These are phyloP conservation scores for Anthracocystis setariae DNA, from an alignment of 1,284 basidiomycete genomes.

Conservation along the genomic window DNA sequence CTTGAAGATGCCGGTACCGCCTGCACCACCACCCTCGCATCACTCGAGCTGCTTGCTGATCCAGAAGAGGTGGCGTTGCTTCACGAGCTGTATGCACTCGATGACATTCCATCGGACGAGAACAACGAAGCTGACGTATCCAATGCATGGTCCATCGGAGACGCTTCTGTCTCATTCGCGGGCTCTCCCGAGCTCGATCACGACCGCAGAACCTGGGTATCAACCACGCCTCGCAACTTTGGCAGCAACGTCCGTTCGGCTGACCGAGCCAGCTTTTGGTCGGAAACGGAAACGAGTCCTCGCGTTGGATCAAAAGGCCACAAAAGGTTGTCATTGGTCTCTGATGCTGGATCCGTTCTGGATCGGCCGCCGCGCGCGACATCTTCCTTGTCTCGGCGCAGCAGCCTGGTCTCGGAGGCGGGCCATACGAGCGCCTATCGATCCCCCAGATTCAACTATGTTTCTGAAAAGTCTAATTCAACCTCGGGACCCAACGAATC, in stretches of 20 bases:
- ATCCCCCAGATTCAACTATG: conserved; percentile 45
- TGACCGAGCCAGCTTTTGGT: neutral
- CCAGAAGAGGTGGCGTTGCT: conserved; percentile 51
- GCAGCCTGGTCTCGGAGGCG: conserved; percentile 39
- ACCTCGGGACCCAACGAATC: conserved; percentile 51
- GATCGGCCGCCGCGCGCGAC: conserved; percentile 26
- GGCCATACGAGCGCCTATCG: conserved; percentile 24
- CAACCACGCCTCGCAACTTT: conserved; percentile 47
- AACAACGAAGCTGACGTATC: conserved; percentile 22
- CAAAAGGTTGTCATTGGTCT: conserved; percentile 52
- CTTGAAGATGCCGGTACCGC: conserved; percentile 42
- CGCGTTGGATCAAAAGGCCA: conserved; percentile 12
- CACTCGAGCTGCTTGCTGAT: conserved; percentile 41
- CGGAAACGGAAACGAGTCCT: conserved; percentile 21
- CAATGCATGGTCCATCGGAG: conserved; percentile 23
- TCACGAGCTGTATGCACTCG: conserved; percentile 54
- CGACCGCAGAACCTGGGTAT: conserved; percentile 26
- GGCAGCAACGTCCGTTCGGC: conserved; percentile 35
- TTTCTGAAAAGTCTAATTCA: conserved; percentile 22
- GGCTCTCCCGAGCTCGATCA: conserved; percentile 25
- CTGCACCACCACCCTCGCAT: conserved; percentile 19
- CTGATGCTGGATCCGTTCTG: conserved; percentile 32
- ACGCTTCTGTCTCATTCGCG: conserved; percentile 22
- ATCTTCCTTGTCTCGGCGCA: conserved; percentile 39
- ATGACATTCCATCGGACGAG: conserved; percentile 18